A percentile compares a stretch with the other conserved stretches of the same genome.
These are phyloP conservation scores for Ogataea populi-albae DNA, from an alignment of 805 yeast genomes.

Conservation along the genomic window DNA sequence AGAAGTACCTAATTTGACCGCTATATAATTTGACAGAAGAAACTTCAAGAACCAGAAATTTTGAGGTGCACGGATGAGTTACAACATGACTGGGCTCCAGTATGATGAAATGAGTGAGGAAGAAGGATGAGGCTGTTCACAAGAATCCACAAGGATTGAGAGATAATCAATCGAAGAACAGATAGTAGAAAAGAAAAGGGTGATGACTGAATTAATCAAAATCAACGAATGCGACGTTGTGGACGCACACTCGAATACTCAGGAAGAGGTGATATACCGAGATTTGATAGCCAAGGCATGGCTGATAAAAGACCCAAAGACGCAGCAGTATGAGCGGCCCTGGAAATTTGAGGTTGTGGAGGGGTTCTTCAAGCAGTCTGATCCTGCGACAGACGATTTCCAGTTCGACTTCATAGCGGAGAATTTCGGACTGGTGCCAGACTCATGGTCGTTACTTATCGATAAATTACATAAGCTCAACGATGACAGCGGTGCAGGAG, in stretches of 20 bases:
- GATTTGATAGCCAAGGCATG: constrained; percentile 9
- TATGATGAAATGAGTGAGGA: too few relatives aligned
- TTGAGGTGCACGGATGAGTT: too few relatives aligned
- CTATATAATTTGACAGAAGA: too few relatives aligned
- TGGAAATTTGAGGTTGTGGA: constrained; percentile 49
- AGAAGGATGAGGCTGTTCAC: too few relatives aligned
- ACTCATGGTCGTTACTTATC: constrained; percentile 40
- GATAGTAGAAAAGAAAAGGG: neutral
- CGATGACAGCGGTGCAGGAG: constrained; percentile 34
- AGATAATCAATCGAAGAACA: too few relatives aligned
- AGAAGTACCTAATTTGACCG: too few relatives aligned
- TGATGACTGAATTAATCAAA: constrained; percentile 19
- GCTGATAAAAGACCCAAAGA: constrained; percentile 22
- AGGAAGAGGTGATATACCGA: constrained; percentile 18
- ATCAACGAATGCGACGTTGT: constrained; percentile 25
- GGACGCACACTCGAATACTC: constrained; percentile 27
- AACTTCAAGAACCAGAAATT: too few relatives aligned
- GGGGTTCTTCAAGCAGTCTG: constrained; percentile 51
- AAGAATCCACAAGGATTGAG: too few relatives aligned
- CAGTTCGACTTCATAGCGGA: constrained; percentile 41
- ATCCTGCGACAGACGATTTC: constrained; percentile 41
- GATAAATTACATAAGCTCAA: constrained; percentile 37
- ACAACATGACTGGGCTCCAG: too few relatives aligned
- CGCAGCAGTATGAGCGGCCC: constrained; percentile 31
- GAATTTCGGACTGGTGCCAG: constrained; percentile 42